These are phyloP conservation scores for Periconia sp. DNA, from an alignment of 2,329 filamentous ascomycete species.

Conservation along the genomic window DNA sequence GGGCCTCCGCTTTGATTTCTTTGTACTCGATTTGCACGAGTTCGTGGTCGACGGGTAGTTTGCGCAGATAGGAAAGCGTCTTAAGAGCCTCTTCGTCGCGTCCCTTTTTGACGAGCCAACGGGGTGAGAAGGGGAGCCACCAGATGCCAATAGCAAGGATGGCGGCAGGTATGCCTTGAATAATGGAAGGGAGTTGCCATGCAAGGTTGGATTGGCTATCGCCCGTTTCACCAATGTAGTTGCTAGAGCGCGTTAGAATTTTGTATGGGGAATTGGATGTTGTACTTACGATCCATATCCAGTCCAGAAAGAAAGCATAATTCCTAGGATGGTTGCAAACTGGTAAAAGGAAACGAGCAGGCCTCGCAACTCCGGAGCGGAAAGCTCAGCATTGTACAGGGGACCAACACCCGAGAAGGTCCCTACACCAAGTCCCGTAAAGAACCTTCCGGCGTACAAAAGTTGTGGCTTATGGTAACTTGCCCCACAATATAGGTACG, in stretches of 20 bases:
- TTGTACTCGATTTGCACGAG: conserved; percentile 53
- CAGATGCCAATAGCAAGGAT: conserved; percentile 32
- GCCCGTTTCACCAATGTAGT: conserved; percentile 52
- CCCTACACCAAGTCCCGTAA: conserved; percentile 59
- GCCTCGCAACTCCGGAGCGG: conserved; percentile 34
- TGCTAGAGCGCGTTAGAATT: conserved; percentile 7
- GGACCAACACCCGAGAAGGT: conserved; percentile 54
- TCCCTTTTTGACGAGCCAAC: conserved; percentile 34
- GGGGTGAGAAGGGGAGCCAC: conserved; percentile 33
- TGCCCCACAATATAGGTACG: conserved; percentile 55
- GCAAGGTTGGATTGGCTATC: conserved; percentile 33
- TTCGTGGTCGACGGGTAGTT: conserved; percentile 36
- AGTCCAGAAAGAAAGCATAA: conserved; percentile 42
- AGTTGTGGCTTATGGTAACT: conserved; percentile 46
- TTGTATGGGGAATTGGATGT: conserved; percentile 48
- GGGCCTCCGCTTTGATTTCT: conserved; percentile 55
- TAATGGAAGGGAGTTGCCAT: conserved; percentile 32
- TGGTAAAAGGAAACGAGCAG: conserved; percentile 37
- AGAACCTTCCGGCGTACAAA: conserved; percentile 57
- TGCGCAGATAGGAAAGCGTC: conserved; percentile 35
- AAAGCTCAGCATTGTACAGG: conserved; percentile 53
- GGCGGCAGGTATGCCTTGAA: conserved; percentile 32
- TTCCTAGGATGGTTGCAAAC: conserved; percentile 36
- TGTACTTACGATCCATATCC: conserved; percentile 29
- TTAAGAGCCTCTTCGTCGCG: conserved; percentile 29